Percentiles rank a stretch among this genome's conserved stretches.
Conservation (phyloP, 2,329 filamentous ascomycete genomes). For the Aureobasidium sp. region DNA sequence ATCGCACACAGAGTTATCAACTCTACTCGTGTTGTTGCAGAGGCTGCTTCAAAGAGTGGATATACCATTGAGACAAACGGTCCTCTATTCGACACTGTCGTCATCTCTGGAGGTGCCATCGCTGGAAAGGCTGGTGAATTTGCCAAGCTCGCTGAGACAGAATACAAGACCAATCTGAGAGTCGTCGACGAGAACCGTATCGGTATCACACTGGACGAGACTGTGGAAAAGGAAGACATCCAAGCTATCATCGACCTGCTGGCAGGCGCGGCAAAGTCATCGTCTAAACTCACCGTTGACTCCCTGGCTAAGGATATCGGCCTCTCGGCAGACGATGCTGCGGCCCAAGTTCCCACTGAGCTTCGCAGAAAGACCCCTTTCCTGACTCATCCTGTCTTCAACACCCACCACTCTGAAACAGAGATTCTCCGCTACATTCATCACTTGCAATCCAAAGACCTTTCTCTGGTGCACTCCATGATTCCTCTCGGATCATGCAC, state of each 20-base stretch:
- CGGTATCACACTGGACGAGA: slow-evolving; percentile 74
- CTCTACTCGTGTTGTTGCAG: slow-evolving; percentile 41
- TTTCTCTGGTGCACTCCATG: slow-evolving; percentile 94
- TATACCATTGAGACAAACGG: slow-evolving; percentile 36
- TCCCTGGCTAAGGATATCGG: slow-evolving; percentile 33
- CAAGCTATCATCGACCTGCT: slow-evolving; percentile 45
- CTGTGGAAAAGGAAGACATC: slow-evolving; percentile 51
- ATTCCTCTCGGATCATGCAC: slow-evolving; percentile 95
- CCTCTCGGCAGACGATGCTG: slow-evolving; percentile 26
- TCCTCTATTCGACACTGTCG: slow-evolving; percentile 73
- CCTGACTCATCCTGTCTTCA: slow-evolving; percentile 88
- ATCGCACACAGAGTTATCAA: slow-evolving; percentile 75
- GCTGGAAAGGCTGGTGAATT: slow-evolving; percentile 43
- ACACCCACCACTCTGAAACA: slow-evolving; percentile 89
- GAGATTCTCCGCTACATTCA: slow-evolving; percentile 90
- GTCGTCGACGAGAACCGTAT: slow-evolving; percentile 54
- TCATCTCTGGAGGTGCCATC: slow-evolving; percentile 44
- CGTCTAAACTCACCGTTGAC: slow-evolving; percentile 27
- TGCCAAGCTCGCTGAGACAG: slow-evolving; percentile 43
- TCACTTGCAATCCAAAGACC: slow-evolving; percentile 86
- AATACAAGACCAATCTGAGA: slow-evolving; percentile 56
- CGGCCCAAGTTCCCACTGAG: slow-evolving; percentile 43
- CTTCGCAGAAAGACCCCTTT: slow-evolving; percentile 68
- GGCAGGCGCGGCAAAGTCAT: slow-evolving; percentile 16
- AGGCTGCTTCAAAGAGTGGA: slow-evolving; percentile 53